phyloP scores from a whole-genome alignment of 306 rosid species.

The Corylus heterophylla region DNA sequence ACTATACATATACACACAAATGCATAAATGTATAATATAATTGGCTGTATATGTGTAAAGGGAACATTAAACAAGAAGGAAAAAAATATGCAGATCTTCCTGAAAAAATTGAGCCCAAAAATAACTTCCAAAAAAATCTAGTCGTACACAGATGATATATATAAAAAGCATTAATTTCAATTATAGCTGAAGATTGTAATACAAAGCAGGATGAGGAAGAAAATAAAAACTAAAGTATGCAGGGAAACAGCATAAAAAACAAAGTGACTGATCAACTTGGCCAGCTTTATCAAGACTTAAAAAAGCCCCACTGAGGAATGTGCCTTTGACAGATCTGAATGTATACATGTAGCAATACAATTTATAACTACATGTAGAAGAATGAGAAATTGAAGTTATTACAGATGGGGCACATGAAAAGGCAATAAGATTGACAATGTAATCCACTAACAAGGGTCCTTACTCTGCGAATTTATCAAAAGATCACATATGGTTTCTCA shows the following conservation, averaged over 20 bases:
- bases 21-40: too few relatives aligned
- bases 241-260: slow-evolving; percentile 2
- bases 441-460: not conserved
- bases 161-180: slow-evolving; percentile 14
- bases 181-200: slow-evolving; percentile 4
- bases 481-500: not conserved
- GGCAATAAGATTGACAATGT: slow-evolving; percentile 5
- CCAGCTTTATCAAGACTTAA: slow-evolving; percentile 7
- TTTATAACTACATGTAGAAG: not conserved
- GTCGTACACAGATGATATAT: not conserved
- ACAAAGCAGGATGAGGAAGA: slow-evolving; percentile 5
- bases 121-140: not conserved
- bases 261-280: not conserved
- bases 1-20: too few relatives aligned
- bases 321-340: not conserved
- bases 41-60: not conserved
- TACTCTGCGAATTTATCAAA: not conserved
- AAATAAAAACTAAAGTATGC: not conserved
- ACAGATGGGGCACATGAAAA: slow-evolving; percentile 12
- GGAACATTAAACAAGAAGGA: not conserved
- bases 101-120: too few relatives aligned
- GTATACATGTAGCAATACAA: not conserved
- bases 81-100: not conserved
- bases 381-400: not conserved
- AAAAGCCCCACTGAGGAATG: not conserved